Percentiles rank a stretch among this genome's conserved stretches.
Evolutionary conservation across 108 stramenopile genomes (phyloP).

Genomic region (Epithemia pelagica): DNA sequence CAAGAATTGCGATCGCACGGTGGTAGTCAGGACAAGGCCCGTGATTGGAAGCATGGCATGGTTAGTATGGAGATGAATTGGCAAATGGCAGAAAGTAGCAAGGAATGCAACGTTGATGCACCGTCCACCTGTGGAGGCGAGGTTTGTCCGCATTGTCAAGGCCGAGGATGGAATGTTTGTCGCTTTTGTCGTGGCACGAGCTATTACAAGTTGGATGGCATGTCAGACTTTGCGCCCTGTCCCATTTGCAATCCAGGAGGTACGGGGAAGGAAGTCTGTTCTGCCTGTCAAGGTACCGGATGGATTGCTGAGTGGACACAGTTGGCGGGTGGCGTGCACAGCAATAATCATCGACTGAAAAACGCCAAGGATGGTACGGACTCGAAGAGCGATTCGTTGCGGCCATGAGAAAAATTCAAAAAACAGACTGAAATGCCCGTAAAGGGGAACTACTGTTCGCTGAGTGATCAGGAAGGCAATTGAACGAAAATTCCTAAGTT

Average conservation of each 20-base stretch:
- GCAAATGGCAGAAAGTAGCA: not conserved
- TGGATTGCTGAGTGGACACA: constrained; percentile 1
- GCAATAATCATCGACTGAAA: too few species aligned
- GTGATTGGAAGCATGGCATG: not conserved
- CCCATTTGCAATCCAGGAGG: not conserved
- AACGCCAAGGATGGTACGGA: too few species aligned
- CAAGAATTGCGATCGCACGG: not conserved
- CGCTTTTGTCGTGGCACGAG: constrained; percentile 4
- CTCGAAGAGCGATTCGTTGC: too few species aligned
- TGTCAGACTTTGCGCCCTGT: not conserved
- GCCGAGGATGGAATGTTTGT: constrained; percentile 4
- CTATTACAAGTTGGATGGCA: not conserved
- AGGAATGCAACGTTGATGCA: not conserved
- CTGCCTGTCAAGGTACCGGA: not conserved
- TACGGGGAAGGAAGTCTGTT: not conserved
- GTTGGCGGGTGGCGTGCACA: too few species aligned
- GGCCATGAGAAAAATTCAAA: too few species aligned
- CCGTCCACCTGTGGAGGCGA: constrained; percentile 1
- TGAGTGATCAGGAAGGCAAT: too few species aligned
- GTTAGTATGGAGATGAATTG: constrained; percentile 1
- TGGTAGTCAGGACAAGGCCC: not conserved
- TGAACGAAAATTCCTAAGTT: too few species aligned
- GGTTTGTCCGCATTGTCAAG: not conserved
- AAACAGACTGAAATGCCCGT: too few species aligned
- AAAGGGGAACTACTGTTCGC: too few species aligned